Evolutionary conservation across 495 filamentous ascomycete genomes (phyloP).

Genomic region (Lasiosphaeria miniovina): DNA sequence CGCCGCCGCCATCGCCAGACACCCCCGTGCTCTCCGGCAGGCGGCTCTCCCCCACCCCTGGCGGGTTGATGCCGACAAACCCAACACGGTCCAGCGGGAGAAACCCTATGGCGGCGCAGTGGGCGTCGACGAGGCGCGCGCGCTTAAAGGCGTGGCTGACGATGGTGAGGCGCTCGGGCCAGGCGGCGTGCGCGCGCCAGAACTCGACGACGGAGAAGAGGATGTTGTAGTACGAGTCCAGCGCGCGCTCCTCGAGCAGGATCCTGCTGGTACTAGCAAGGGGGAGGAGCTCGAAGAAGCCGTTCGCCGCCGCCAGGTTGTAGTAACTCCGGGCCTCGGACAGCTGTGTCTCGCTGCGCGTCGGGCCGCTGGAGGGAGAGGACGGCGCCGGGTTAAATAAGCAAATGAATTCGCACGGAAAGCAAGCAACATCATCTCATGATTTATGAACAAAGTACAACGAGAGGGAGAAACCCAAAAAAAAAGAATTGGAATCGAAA

Average conservation of each 20-base stretch:
- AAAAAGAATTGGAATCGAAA: neutral
- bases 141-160: slow-evolving; percentile 76
- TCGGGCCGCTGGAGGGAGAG: slow-evolving; percentile 51
- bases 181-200: slow-evolving; percentile 41
- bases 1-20: slow-evolving; percentile 1
- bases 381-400: neutral
- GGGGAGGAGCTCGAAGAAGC: slow-evolving; percentile 40
- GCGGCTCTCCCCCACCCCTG: slow-evolving; percentile 34
- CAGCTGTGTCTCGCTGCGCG: slow-evolving; percentile 51
- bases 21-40: slow-evolving; percentile 12
- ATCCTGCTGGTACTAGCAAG: slow-evolving; percentile 27
- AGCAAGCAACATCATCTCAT: neutral
- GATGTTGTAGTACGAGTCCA: slow-evolving; percentile 80
- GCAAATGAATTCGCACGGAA: neutral
- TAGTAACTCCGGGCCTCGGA: slow-evolving; percentile 70
- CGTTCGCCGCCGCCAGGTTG: slow-evolving; percentile 43
- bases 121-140: slow-evolving; percentile 60
- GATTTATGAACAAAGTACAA: too few relatives aligned
- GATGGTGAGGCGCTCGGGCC: slow-evolving; percentile 58
- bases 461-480: neutral
- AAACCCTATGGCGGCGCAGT: slow-evolving; percentile 60
- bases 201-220: slow-evolving; percentile 67
- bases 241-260: slow-evolving; percentile 59
- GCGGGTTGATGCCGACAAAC: slow-evolving; percentile 70
- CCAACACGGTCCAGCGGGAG: slow-evolving; percentile 44